These are phyloP conservation scores for Phytophthora lateralis DNA, from an alignment of 352 stramenopile genomes.

Conservation along the genomic window DNA sequence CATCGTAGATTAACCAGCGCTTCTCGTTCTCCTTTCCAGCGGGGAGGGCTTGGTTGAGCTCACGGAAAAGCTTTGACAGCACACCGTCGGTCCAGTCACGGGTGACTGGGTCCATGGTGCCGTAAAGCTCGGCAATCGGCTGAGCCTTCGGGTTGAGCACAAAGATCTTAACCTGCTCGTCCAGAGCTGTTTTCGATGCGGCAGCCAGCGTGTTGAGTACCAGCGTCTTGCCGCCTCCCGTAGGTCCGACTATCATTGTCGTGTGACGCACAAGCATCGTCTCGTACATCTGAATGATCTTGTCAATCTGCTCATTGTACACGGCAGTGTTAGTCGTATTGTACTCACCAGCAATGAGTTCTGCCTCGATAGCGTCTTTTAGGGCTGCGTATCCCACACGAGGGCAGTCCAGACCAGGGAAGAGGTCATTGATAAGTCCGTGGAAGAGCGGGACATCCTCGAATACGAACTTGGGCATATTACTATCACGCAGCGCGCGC, in stretches of 20 bases:
- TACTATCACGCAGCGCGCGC: constrained; percentile 94
- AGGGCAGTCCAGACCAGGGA: constrained; percentile 93
- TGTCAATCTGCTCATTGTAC: constrained; percentile 94
- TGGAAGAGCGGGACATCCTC: constrained; percentile 95
- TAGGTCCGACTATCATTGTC: constrained; percentile 96
- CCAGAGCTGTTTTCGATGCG: constrained; percentile 84
- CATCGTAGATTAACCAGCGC: constrained; percentile 96
- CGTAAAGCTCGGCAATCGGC: constrained; percentile 94
- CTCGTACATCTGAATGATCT: constrained; percentile 98
- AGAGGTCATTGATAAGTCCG: constrained; percentile 95
- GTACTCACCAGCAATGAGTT: constrained; percentile 87
- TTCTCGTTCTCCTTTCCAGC: constrained; percentile 92
- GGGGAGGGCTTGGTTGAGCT: constrained; percentile 93
- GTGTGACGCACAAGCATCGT: constrained; percentile 96
- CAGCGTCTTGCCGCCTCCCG: constrained; percentile 92
- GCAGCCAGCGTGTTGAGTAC: constrained; percentile 91
- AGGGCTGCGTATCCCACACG: constrained; percentile 92
- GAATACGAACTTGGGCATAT: constrained; percentile 98
- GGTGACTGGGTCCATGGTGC: constrained; percentile 94
- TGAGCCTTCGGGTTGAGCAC: constrained; percentile 96
- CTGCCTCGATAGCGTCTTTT: constrained; percentile 87
- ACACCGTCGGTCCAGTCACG: constrained; percentile 97
- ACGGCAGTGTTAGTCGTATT: constrained; percentile 71
- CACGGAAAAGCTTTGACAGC: constrained; percentile 93
- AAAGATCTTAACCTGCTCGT: constrained; percentile 92